These are phyloP conservation scores for Yamadazyma buinensis DNA, from an alignment of 1,139 yeast species.

Conservation along the genomic window DNA sequence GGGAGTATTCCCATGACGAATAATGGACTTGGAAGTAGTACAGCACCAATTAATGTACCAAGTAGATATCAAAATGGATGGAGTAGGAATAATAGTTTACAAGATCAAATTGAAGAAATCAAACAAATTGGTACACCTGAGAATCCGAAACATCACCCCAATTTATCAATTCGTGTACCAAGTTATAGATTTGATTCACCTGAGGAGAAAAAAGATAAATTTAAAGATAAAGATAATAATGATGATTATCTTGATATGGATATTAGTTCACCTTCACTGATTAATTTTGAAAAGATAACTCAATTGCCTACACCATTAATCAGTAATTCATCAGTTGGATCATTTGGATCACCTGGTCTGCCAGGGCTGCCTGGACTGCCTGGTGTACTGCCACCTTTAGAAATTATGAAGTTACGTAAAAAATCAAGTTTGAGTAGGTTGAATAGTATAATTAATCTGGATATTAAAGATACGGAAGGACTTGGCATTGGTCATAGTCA, in stretches of 20 bases:
- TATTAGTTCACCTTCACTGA: slow-evolving; percentile 6
- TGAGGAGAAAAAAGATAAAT: background rate
- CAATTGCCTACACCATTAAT: slow-evolving; percentile 57
- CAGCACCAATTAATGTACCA: no score
- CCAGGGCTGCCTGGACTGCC: no score
- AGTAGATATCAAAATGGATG: no score
- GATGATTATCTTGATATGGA: no score
- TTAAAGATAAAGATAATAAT: slow-evolving; percentile 4
- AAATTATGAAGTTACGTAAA: slow-evolving; percentile 4
- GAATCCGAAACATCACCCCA: background rate
- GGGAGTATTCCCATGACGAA: no score
- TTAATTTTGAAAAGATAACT: slow-evolving; percentile 47
- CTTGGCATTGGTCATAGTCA: no score
- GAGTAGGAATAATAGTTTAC: no score
- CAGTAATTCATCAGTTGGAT: slow-evolving; percentile 33
- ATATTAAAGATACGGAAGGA: no score
- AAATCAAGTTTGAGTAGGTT: background rate
- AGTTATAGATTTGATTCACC: background rate
- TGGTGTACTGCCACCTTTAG: slow-evolving; percentile 6
- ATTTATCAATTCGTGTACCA: slow-evolving; percentile 6
- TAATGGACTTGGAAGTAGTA: no score
- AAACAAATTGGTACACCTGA: no score
- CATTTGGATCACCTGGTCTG: slow-evolving; percentile 1
- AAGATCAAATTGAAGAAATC: no score
- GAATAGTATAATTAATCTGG: no score